These are phyloP conservation scores for Aethionema arabicum DNA, from an alignment of 345 rosid genomes.

Conservation along the genomic window DNA sequence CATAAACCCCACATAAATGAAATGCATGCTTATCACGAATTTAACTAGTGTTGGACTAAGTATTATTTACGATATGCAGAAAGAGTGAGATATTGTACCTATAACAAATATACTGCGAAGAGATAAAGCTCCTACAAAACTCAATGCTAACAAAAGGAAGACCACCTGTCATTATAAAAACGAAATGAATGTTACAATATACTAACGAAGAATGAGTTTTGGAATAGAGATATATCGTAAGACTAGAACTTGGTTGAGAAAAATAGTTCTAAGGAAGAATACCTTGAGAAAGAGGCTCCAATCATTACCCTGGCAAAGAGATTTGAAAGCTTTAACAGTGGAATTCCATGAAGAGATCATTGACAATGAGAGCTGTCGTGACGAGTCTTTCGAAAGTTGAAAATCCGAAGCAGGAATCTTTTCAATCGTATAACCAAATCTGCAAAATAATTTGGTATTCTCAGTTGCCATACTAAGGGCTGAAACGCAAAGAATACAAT, in stretches of 20 bases:
- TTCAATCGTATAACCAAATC: slow-evolving; percentile 75
- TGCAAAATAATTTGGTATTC: slow-evolving; percentile 39
- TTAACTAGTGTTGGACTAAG: neutral
- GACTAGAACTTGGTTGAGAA: slow-evolving; percentile 8
- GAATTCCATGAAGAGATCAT: slow-evolving; percentile 71
- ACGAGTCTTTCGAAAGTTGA: slow-evolving; percentile 60
- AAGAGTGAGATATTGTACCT: slow-evolving; percentile 52
- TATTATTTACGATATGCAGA: neutral
- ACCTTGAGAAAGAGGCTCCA: slow-evolving; percentile 82
- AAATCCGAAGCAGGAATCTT: slow-evolving; percentile 67
- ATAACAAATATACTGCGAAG: slow-evolving; percentile 54
- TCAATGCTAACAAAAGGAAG: slow-evolving; percentile 46
- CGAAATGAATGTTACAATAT: slow-evolving; percentile 13
- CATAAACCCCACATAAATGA: slow-evolving; percentile 6
- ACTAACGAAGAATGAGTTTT: neutral
- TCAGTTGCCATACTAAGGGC: slow-evolving; percentile 3
- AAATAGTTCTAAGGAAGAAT: slow-evolving; percentile 19
- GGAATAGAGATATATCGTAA: neutral
- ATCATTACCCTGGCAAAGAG: slow-evolving; percentile 77
- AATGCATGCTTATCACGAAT: no score
- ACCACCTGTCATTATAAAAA: slow-evolving; percentile 52
- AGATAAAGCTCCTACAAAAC: slow-evolving; percentile 65
- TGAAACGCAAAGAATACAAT: neutral
- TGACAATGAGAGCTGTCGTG: slow-evolving; percentile 46
- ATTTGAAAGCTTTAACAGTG: slow-evolving; percentile 47